Conservation (phyloP, 2,329 filamentous ascomycete genomes). For the Colletotrichum sansevieriae region DNA sequence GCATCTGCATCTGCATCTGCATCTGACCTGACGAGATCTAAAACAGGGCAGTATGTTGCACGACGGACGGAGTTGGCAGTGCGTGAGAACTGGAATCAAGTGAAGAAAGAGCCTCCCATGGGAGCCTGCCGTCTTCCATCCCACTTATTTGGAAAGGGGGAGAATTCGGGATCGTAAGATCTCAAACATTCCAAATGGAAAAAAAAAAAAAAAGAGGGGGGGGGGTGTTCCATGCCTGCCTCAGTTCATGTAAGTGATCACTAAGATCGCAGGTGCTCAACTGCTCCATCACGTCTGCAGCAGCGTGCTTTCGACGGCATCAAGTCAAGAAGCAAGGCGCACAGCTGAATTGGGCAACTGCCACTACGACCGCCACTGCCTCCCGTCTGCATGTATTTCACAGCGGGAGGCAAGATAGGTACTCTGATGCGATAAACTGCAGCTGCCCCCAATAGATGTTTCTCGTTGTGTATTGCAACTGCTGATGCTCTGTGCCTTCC, state of each 20-base stretch:
- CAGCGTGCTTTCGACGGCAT: not conserved
- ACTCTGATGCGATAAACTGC: too few relatives aligned
- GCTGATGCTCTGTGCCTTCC: not conserved
- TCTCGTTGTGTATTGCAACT: slow-evolving; percentile 6
- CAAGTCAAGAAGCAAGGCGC: not conserved
- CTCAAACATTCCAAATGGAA: too few relatives aligned
- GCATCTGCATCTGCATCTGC: not conserved
- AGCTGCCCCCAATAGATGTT: not conserved
- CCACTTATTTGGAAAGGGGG: too few relatives aligned
- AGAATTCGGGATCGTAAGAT: not conserved
- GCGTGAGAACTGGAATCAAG: not conserved
- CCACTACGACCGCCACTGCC: not conserved
- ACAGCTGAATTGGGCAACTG: not conserved
- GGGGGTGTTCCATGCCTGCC: not conserved
- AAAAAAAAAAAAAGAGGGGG: not conserved
- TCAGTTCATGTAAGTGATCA: not conserved
- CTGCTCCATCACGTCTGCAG: not conserved
- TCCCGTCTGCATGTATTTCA: too few relatives aligned
- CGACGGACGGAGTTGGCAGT: not conserved
- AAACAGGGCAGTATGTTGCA: not conserved
- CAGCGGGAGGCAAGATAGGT: too few relatives aligned
- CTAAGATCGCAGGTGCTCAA: not conserved
- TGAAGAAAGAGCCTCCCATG: not conserved
- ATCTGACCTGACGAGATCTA: not conserved
- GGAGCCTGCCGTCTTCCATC: slow-evolving; percentile 3